Evolutionary conservation across 495 filamentous ascomycete species (phyloP).

Genomic region (Bombardia bombarda): DNA sequence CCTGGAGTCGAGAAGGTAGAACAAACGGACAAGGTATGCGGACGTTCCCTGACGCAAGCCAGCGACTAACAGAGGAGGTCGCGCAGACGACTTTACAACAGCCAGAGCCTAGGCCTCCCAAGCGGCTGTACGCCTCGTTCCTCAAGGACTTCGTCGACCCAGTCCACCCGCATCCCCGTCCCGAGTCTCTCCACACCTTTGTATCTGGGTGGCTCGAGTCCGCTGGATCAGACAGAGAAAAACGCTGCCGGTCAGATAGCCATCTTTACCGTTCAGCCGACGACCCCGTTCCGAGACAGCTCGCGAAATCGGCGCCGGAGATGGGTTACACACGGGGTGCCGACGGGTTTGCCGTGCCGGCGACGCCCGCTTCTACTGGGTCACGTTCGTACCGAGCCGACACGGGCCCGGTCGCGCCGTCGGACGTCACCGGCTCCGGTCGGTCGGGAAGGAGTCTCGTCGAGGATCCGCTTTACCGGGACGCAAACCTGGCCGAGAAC

Average conservation of each 20-base stretch:
- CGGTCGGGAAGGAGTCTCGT: too few relatives aligned
- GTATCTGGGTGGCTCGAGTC: slow-evolving; percentile 26
- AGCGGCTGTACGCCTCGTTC: neutral
- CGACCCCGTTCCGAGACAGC: neutral
- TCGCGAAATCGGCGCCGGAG: slow-evolving; percentile 20
- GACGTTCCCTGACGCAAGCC: too few relatives aligned
- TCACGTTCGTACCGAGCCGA: slow-evolving; percentile 12
- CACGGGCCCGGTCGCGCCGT: neutral
- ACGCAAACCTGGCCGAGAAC: neutral
- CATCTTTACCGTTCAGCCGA: slow-evolving; percentile 4
- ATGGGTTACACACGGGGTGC: slow-evolving; percentile 18
- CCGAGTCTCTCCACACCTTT: slow-evolving; percentile 15
- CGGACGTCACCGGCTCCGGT: neutral
- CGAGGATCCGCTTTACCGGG: neutral
- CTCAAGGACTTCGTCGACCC: neutral
- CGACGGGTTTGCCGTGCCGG: slow-evolving; percentile 15
- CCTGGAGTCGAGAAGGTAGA: too few relatives aligned
- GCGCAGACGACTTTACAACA: too few relatives aligned
- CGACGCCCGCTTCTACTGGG: slow-evolving; percentile 17
- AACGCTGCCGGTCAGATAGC: neutral
- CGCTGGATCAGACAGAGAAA: slow-evolving; percentile 15
- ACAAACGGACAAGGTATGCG: too few relatives aligned
- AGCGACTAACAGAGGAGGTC: too few relatives aligned
- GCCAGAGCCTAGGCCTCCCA: neutral
- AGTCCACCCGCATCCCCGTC: neutral